Base-by-base conservation (phyloP, 169 alveolate genomes). In the Eimeria praecox region DNA sequence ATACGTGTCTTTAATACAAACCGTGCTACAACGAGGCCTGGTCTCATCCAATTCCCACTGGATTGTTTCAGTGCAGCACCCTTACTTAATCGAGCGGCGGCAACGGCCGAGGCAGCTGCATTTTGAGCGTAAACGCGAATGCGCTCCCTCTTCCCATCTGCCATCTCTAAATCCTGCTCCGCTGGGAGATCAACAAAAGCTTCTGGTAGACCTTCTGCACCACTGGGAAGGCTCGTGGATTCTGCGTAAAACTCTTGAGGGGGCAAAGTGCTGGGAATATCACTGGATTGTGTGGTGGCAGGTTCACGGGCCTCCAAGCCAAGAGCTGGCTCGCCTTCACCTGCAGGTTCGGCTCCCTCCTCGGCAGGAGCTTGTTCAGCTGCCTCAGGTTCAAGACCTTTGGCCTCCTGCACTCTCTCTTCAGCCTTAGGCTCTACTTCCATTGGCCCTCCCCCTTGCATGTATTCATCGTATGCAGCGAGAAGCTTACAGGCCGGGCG, bases 21-120 rank as follows among this genome's bases (percentile, higher is more conserved):
- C 44, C 42, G 0, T 33, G 20, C 78, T 44, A 66, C 46, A 66
- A 30, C 42, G 78, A 66, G 44, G 46, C 12, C 78, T 33, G 44
- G 22, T 30, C 42, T 33, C 78, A 62, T 18, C 4, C 73, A 62
- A 5, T 62, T 24, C 38, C 78, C 5, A 8, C 18, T 66, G 78
- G 44, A 33, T 30, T 66, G 44, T 33, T 44, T 75, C 40, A 40
- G 10, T 38, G 56, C 35, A 40, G 86, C 40, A 44, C 3, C n/a
- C 90, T 22, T 52, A 82, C 90, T 52, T 46, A 82, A n/a, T 49
- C 90, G 90, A 30, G 90, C 62, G 10, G 59, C 30, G 38, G 69
- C 90, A n/a, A 82, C 90, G 2, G 90, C 90, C 9, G 73, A 27
- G 33, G 90, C 90, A 46, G 90, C 46, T 33, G 90, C 90, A 9